phyloP scores from a whole-genome alignment of 1,139 yeast genomes.

The Scheffersomyces parashehatae region DNA sequence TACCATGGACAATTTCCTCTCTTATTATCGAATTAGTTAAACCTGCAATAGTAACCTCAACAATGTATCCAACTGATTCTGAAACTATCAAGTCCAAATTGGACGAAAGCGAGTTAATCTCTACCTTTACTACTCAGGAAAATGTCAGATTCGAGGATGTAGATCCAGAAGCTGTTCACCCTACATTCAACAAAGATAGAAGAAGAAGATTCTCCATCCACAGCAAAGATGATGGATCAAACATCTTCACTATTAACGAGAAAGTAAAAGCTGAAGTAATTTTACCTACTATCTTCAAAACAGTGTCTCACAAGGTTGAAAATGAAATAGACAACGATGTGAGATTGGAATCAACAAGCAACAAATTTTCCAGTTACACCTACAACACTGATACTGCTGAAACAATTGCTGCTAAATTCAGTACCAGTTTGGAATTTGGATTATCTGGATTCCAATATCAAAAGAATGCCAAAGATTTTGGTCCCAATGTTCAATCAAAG shows the following conservation, averaged over 20 bases:
- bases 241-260: slow-evolving; percentile 11
- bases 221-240: slow-evolving; percentile 6
- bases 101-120: neutral
- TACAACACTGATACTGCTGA: slow-evolving; percentile 26
- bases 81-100: neutral
- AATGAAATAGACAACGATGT: slow-evolving; percentile 15
- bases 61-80: neutral
- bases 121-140: slow-evolving; percentile 4
- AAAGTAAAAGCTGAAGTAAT: slow-evolving; percentile 27
- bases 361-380: slow-evolving; percentile 22
- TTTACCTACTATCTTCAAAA: slow-evolving; percentile 37
- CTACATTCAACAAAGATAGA: neutral
- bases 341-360: slow-evolving; percentile 6
- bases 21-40: neutral
- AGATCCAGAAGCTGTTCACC: slow-evolving; percentile 3
- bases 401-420: slow-evolving; percentile 23
- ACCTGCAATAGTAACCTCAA: neutral
- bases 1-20: neutral
- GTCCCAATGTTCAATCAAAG: slow-evolving; percentile 40
- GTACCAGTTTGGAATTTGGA: slow-evolving; percentile 18
- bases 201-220: slow-evolving; percentile 8
- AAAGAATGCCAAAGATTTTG: slow-evolving; percentile 24
- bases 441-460: slow-evolving; percentile 15
- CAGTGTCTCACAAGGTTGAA: slow-evolving; percentile 39
- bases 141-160: slow-evolving; percentile 7